Evolutionary conservation across 495 filamentous ascomycete genomes (phyloP), one percentile per base, ranked within the genome.

Genomic region (Xylaria intraflava): DNA sequence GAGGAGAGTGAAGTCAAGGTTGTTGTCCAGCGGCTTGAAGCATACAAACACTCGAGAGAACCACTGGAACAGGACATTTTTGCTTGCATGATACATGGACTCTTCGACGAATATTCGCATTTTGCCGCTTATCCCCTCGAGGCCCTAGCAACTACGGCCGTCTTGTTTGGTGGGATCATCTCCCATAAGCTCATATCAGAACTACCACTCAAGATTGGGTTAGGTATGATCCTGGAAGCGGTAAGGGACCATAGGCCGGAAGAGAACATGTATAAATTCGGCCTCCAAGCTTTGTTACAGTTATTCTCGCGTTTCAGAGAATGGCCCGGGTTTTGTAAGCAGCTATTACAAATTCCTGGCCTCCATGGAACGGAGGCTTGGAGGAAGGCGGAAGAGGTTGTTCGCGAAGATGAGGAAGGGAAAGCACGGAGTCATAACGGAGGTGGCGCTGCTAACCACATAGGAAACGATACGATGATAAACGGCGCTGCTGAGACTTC

Each of bases 91-190:
- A 90, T 99, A 27, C 92, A 96, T 60, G 93, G 93, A 0, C 76
- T 99, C 8, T 96, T 97, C 59, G 93, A 99, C 59, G 93, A 99
- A 69, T 99, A 96, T 65, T 83, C 86, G 41, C 95, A 94, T 66
- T 99, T 95, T 64, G 79, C 84, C 38, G 88, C 91, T 59, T 99
- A 99, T 65, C 94, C 94, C 3, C 77, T 95, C 4, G 91, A 93
- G 58, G 93, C 93, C 29, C 72, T 99, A 49, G 91, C 90, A 6
- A 96, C 90, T 11, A 97, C 93, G 1, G 92, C 93, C 4, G 90
- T 96, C 19, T 79, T 99, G 52, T 99, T 99, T 66, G 93, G 93
- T 42, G 91, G 92, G 40, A 95, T 99, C 56, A 95, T 99, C 54
- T 88, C 89, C 30, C 92, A 85, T 73, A 87, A 89, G 54, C 78